Evolutionary conservation across 1,139 yeast genomes (phyloP).

Genomic region (Candida neerlandica): DNA sequence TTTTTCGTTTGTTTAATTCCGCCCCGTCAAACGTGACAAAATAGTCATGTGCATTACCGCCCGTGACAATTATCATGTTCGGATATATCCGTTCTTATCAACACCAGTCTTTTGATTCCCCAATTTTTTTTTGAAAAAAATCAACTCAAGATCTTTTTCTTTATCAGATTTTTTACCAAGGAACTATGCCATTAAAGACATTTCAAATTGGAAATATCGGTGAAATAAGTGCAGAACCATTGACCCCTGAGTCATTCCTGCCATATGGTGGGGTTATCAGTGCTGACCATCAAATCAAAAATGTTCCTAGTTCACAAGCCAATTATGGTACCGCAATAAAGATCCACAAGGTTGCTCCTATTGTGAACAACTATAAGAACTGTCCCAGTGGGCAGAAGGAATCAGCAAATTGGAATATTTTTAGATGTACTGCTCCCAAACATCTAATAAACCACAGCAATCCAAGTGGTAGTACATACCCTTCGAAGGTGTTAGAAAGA

Average conservation of each 20-base stretch:
- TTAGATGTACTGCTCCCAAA: slow-evolving; percentile 76
- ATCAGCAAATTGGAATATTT: slow-evolving; percentile 78
- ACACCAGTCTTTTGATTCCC: neutral
- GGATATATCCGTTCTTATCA: slow-evolving; percentile 7
- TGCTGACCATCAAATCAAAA: slow-evolving; percentile 46
- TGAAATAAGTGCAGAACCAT: slow-evolving; percentile 36
- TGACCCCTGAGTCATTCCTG: slow-evolving; percentile 46
- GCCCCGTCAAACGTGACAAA: neutral
- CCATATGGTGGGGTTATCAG: slow-evolving; percentile 50
- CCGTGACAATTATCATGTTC: no score
- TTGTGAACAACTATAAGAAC: slow-evolving; percentile 51
- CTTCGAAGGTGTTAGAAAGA: slow-evolving; percentile 76
- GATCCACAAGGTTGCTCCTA: slow-evolving; percentile 70
- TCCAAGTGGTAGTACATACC: slow-evolving; percentile 37
- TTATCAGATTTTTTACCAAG: no score
- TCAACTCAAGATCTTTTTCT: no score
- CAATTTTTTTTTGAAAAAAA: no score
- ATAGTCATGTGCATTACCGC: no score
- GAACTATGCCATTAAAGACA: slow-evolving; percentile 43
- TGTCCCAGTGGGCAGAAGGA: slow-evolving; percentile 51
- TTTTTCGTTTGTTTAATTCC: neutral
- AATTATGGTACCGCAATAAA: slow-evolving; percentile 95
- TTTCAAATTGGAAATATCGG: slow-evolving; percentile 28
- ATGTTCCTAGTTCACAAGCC: slow-evolving; percentile 50
- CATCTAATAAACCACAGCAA: slow-evolving; percentile 46